Conservation (phyloP, 2,329 filamentous ascomycete genomes). For the Pseudogymnoascus sp. region DNA sequence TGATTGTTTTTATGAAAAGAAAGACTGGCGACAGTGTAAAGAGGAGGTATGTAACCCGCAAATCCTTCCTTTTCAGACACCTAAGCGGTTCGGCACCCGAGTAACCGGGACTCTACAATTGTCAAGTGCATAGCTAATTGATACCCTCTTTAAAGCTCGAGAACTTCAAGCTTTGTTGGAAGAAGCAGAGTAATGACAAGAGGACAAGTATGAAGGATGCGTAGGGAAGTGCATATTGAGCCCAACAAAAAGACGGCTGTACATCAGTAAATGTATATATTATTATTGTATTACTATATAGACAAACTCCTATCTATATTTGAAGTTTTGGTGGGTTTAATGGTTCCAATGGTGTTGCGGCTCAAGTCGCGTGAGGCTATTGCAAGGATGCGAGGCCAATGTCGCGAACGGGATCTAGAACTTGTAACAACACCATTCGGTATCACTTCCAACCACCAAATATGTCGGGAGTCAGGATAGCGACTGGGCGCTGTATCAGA, state of each 20-base stretch:
- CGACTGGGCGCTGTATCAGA: not conserved
- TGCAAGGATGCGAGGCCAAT: not conserved
- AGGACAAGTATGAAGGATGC: conserved; percentile 72
- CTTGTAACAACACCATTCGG: not conserved
- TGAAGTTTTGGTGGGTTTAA: not conserved
- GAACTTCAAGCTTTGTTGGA: conserved; percentile 85
- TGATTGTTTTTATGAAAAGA: conserved; percentile 92
- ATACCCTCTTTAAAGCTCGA: conserved; percentile 61
- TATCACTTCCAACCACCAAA: not conserved
- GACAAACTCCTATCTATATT: not conserved
- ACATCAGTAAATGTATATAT: not conserved
- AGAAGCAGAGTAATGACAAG: conserved; percentile 76
- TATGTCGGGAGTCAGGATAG: conserved; percentile 3
- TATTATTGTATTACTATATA: conserved; percentile 10
- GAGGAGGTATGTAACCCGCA: conserved; percentile 61
- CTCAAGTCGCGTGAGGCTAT: conserved; percentile 10
- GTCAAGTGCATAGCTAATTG: conserved; percentile 9
- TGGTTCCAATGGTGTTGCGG: conserved; percentile 10
- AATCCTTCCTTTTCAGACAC: conserved; percentile 19
- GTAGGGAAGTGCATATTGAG: conserved; percentile 22
- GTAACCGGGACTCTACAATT: conserved; percentile 1
- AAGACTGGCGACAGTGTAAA: conserved; percentile 87
- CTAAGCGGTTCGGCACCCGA: not conserved
- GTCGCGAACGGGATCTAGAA: conserved; percentile 1
- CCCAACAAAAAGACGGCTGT: not conserved